Base-by-base conservation (phyloP, 768 basidiomycete genomes). In the Termitomyces eurrhizus region DNA sequence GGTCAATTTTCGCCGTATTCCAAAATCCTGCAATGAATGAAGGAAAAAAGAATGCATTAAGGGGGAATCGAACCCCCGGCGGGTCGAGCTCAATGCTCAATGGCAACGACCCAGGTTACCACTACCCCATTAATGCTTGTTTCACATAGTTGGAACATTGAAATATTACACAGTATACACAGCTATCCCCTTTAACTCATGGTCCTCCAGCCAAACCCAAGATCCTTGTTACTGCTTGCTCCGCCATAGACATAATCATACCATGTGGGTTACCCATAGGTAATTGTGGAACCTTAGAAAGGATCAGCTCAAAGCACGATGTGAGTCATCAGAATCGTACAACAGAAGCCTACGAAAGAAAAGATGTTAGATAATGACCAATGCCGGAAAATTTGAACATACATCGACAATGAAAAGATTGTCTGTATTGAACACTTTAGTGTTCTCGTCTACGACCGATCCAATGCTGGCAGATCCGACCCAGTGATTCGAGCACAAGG, bases 61-160 rank as follows among this genome's bases (percentile, higher is more conserved):
- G 86, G 62, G 87, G 86, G 87, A 88, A 89, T 89, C 85, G 86
- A 89, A 89, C 87, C 86, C 86, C 85, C 87, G 87, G 87, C 87
- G 87, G 87, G 85, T 88, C 87, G 86, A 84, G 0, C 41, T 52
- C 3, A 39, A 39, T 8, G 0, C 14, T 21, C 1, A 24, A 41
- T 53, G 52, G 52, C 52, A 53, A 53, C 52, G 52, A 53, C 52
- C 52, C 52, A 53, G 52, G 51, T 52, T 52, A 52, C 51, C 51
- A 52, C 51, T 52, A 52, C 52, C 52, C 52, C 52, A 52, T 52
- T 53, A 53, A 52, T 52, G 52, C 52, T 16, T 52, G 9, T 35
- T 35, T 35, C 4, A 29, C 29, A 29, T 29, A 29, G 29, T 29
- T 29, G 29, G 29, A 29, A 18, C 18, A 42, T 8, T 18, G 42